These are phyloP conservation scores for Adansonia digitata DNA, from an alignment of 345 rosid species.

Conservation along the genomic window DNA sequence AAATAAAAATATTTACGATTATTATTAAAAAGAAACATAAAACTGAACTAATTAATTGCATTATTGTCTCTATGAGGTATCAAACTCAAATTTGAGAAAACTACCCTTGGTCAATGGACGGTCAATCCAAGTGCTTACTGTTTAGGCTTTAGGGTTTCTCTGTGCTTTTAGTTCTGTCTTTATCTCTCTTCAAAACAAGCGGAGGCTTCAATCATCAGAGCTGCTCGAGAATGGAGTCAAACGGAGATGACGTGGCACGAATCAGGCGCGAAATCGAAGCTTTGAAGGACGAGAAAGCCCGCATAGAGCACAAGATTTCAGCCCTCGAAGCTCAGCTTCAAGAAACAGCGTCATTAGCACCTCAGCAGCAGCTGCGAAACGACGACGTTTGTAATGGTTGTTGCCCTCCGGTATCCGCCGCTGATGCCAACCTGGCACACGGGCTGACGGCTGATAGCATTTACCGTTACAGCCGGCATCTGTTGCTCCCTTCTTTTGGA, in stretches of 20 bases:
- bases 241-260: conserved; percentile 21
- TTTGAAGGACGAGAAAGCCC: conserved; percentile 43
- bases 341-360: conserved; percentile 13
- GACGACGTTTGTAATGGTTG: conserved; percentile 33
- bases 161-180: not conserved
- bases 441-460: conserved; percentile 64
- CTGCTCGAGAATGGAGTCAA: conserved; percentile 28
- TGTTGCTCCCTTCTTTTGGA: conserved; percentile 83
- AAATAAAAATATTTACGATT: no score
- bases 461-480: conserved; percentile 91
- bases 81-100: no score
- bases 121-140: no score
- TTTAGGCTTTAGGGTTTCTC: not conserved
- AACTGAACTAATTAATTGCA: no score
- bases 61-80: no score
- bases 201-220: not conserved
- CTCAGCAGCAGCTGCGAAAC: not conserved
- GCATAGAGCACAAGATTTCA: conserved; percentile 58
- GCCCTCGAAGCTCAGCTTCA: conserved; percentile 66
- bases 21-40: no score
- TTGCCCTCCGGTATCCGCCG: conserved; percentile 21
- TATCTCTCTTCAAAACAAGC: no score
- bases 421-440: conserved; percentile 31
- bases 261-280: conserved; percentile 40
- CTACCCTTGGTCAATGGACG: no score